Conservation (phyloP, 306 rosid species). For the Fagus sylvatica region DNA sequence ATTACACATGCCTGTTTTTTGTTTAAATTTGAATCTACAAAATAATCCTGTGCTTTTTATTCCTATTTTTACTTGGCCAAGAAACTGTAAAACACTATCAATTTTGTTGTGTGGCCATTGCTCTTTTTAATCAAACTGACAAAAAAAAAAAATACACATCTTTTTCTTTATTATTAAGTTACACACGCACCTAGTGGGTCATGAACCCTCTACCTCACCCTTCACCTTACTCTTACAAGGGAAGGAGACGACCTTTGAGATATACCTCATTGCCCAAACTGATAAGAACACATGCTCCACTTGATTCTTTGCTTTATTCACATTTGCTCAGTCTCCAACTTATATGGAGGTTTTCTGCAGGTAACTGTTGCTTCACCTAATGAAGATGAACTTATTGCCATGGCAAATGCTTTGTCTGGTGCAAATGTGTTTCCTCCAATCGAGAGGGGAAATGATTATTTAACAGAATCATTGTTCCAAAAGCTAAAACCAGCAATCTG, state of each 20-base stretch:
- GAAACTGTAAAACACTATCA: background rate
- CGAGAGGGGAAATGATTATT: constrained; percentile 36
- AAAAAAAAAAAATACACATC: constrained; percentile 25
- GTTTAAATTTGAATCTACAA: background rate
- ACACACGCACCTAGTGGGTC: too few species aligned
- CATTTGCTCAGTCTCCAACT: background rate
- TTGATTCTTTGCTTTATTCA: constrained; percentile 22
- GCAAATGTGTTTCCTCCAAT: constrained; percentile 45
- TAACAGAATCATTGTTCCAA: constrained; percentile 53
- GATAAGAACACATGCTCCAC: background rate
- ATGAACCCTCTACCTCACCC: too few species aligned
- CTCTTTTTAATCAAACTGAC: too few species aligned
- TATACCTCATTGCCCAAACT: too few species aligned
- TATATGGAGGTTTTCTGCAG: constrained; percentile 28
- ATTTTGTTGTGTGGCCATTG: background rate
- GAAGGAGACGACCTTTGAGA: too few species aligned
- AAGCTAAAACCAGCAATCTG: constrained; percentile 67
- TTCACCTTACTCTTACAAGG: too few species aligned
- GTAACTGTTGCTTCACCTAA: constrained; percentile 78
- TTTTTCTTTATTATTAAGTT: too few species aligned
- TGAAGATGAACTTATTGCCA: constrained; percentile 79
- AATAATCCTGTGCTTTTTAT: background rate
- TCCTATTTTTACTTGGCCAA: background rate
- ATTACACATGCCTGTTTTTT: background rate
- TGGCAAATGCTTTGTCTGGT: constrained; percentile 76